Evolutionary conservation across 1,284 basidiomycete genomes (phyloP).

Genomic region (Caloboletus firmus): DNA sequence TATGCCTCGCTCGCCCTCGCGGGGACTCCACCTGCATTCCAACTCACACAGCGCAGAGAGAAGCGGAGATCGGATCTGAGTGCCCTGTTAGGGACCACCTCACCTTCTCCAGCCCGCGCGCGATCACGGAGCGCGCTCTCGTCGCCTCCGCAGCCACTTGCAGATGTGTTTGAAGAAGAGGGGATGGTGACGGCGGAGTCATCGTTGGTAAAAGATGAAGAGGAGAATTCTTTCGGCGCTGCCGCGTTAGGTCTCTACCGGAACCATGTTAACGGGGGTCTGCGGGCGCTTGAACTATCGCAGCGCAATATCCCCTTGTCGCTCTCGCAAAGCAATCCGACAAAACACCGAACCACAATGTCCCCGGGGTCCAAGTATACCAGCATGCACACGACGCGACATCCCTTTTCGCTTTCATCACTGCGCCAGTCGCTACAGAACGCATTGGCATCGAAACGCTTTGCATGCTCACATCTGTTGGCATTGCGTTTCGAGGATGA

Average conservation of each 20-base stretch:
- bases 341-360: constrained; percentile 34
- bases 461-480: constrained; percentile 72
- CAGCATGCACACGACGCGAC: constrained; percentile 55
- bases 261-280: constrained; percentile 49
- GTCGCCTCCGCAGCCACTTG: constrained; percentile 30
- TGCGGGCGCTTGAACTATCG: constrained; percentile 46
- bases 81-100: constrained; percentile 40
- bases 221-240: constrained; percentile 50
- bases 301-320: constrained; percentile 26
- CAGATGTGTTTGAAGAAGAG: constrained; percentile 45
- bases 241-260: constrained; percentile 60
- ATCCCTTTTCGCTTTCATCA: constrained; percentile 64
- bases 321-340: constrained; percentile 24
- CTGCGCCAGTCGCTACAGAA: constrained; percentile 59
- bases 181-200: constrained; percentile 29
- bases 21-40: constrained; percentile 43
- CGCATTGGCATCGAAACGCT: constrained; percentile 67
- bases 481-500: constrained; percentile 67
- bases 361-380: constrained; percentile 57
- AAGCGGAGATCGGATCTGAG: constrained; percentile 57
- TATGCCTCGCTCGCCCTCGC: constrained; percentile 50
- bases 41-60: constrained; percentile 44
- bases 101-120: constrained; percentile 25
- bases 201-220: constrained; percentile 18
- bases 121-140: constrained; percentile 21